Base-by-base conservation (phyloP, 345 rosid genomes). In the Nephelium lappaceum region DNA sequence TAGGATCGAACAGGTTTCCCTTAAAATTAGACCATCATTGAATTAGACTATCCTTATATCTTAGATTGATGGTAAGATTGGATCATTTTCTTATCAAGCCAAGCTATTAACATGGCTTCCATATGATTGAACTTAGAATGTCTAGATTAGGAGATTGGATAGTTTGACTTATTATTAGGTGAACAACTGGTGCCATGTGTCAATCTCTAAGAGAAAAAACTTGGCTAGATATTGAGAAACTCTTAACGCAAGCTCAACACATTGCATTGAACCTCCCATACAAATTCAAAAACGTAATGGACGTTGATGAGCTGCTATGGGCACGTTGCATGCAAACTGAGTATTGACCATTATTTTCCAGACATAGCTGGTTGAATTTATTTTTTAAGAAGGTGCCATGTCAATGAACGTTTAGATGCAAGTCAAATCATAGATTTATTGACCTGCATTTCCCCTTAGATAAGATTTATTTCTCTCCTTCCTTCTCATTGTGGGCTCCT, bases 401-500 rank as follows among this genome's bases (percentile, higher is more conserved):
- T n/a, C 36, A 24, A 12, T 47, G 11, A 11, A 8, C 8, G 12
- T 45, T 47, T 49, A 5, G 0, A 47, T 47, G 23, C 41, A 25
- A 70, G 27, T 38, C 24, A 71, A 53, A 49, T 71, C 36, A 19
- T n/a, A 31, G 24, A 53, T 53, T 31, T 51, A 24, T 71, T 71
- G 16, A 71, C 45, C 19, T 53, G 7, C 21, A 21, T 57, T n/a
- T 15, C 3, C 23, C 67, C 62, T 21, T 66, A 63, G 68, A 69
- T 73, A 23, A 70, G 76, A 77, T 60, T 72, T 68, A 9, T 25
- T 41, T 73, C n/a, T 67, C 21, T 73, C 76, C 21, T 21, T 69
- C 21, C 18, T 69, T 68, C 66, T 62, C 7, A 16, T 9, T 16
- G 78, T 84, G 82, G 84, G 86, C 87, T 86, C 79, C 66, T 75